These are phyloP conservation scores for Aspergillus felis DNA, from an alignment of 2,329 filamentous ascomycete species.

Conservation along the genomic window DNA sequence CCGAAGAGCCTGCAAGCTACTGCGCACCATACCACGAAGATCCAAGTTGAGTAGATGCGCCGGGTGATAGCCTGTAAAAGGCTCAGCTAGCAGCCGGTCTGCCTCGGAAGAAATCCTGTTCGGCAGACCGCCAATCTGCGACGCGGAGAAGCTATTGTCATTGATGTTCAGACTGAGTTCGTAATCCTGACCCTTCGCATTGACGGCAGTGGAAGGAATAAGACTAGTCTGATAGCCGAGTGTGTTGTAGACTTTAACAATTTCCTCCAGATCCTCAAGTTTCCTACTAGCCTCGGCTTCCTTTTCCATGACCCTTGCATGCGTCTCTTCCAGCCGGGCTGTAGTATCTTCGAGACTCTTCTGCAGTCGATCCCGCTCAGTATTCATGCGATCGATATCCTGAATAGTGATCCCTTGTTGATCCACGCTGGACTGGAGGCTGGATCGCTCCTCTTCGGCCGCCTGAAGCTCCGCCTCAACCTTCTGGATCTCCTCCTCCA, in stretches of 20 bases:
- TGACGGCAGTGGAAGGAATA: constrained; percentile 77
- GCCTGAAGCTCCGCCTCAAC: constrained; percentile 69
- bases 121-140: constrained; percentile 50
- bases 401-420: constrained; percentile 92
- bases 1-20: constrained; percentile 69
- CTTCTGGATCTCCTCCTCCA: constrained; percentile 85
- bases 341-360: constrained; percentile 76
- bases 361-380: constrained; percentile 89
- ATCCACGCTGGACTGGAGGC: constrained; percentile 82
- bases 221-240: constrained; percentile 89
- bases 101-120: constrained; percentile 49
- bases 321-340: constrained; percentile 75
- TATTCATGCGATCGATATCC: constrained; percentile 98
- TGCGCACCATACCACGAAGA: constrained; percentile 76
- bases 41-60: constrained; percentile 86
- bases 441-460: constrained; percentile 75
- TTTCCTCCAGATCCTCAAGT: constrained; percentile 86
- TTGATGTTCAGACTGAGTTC: constrained; percentile 82
- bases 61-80: constrained; percentile 82
- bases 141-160: constrained; percentile 72
- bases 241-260: constrained; percentile 89
- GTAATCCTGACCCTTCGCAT: constrained; percentile 79
- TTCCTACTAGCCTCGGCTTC: constrained; percentile 82
- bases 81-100: constrained; percentile 77
- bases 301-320: constrained; percentile 76